Evolutionary conservation across 805 yeast species (phyloP).

Genomic region (Ogataea nitratoaversa): DNA sequence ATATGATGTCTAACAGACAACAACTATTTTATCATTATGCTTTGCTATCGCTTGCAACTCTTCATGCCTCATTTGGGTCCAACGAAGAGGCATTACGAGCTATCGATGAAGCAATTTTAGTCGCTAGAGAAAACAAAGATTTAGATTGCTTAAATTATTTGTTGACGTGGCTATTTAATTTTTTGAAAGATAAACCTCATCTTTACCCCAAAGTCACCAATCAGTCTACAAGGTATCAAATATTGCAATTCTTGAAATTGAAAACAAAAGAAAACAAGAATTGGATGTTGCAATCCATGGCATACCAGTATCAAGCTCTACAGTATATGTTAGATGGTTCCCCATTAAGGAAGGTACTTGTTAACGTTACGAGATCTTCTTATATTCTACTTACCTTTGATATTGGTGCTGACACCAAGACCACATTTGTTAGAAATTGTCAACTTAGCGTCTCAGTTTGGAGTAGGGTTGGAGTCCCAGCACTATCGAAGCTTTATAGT

Average conservation of each 20-base stretch:
- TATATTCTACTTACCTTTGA: slow-evolving; percentile 51
- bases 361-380: slow-evolving; percentile 53
- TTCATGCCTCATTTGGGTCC: slow-evolving; percentile 66
- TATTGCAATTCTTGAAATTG: slow-evolving; percentile 55
- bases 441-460: slow-evolving; percentile 44
- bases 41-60: slow-evolving; percentile 62
- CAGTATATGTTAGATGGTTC: slow-evolving; percentile 51
- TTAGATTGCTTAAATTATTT: slow-evolving; percentile 65
- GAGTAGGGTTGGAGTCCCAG: slow-evolving; percentile 47
- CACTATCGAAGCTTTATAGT: slow-evolving; percentile 44
- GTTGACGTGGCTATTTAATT: slow-evolving; percentile 69
- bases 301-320: slow-evolving; percentile 62
- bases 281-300: slow-evolving; percentile 49
- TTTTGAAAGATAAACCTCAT: slow-evolving; percentile 64
- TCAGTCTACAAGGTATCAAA: slow-evolving; percentile 53
- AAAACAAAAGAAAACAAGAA: slow-evolving; percentile 48
- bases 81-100: slow-evolving; percentile 69
- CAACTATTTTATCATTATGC: slow-evolving; percentile 74
- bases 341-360: slow-evolving; percentile 41
- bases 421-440: slow-evolving; percentile 43
- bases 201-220: slow-evolving; percentile 34
- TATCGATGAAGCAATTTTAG: slow-evolving; percentile 80
- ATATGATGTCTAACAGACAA: slow-evolving; percentile 64
- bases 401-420: slow-evolving; percentile 25
- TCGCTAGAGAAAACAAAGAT: slow-evolving; percentile 84